Conservation (phyloP, 495 filamentous ascomycete species). For the Annulohypoxylon maeteangense region DNA sequence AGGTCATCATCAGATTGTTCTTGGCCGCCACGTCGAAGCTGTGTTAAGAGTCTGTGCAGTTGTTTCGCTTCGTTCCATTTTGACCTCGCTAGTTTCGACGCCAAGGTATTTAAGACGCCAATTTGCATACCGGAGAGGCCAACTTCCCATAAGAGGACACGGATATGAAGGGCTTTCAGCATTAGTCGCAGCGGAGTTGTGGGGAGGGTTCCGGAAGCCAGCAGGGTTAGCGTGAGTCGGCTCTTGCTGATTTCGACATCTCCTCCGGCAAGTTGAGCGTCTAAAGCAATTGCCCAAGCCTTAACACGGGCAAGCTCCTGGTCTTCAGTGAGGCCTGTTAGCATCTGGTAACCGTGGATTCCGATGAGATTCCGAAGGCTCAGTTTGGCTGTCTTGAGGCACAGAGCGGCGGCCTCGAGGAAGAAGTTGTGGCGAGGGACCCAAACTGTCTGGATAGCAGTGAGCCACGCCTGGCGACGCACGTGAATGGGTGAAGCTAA, state of each 20-base stretch:
- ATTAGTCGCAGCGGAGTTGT: slow-evolving; percentile 86
- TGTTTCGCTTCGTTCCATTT: slow-evolving; percentile 85
- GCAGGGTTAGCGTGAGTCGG: slow-evolving; percentile 84
- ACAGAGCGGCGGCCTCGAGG: slow-evolving; percentile 83
- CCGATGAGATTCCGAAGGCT: slow-evolving; percentile 82
- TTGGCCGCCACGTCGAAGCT: slow-evolving; percentile 54
- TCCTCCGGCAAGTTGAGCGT: slow-evolving; percentile 94
- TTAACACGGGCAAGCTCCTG: slow-evolving; percentile 88
- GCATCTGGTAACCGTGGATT: slow-evolving; percentile 74
- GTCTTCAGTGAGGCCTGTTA: slow-evolving; percentile 84
- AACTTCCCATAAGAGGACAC: slow-evolving; percentile 85
- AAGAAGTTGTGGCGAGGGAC: slow-evolving; percentile 89
- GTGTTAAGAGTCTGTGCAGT: slow-evolving; percentile 68
- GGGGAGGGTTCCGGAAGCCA: slow-evolving; percentile 89
- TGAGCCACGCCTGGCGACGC: slow-evolving; percentile 90
- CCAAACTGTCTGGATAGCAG: slow-evolving; percentile 92
- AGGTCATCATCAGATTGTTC: slow-evolving; percentile 68
- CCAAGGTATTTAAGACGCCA: slow-evolving; percentile 69
- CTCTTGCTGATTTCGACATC: slow-evolving; percentile 91
- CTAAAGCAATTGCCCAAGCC: slow-evolving; percentile 93
- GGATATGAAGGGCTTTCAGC: slow-evolving; percentile 91
- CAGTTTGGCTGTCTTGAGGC: slow-evolving; percentile 82
- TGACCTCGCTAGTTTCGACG: slow-evolving; percentile 72
- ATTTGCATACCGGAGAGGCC: slow-evolving; percentile 71
- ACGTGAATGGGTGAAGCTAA: slow-evolving; percentile 86